Percentiles rank a stretch among this genome's conserved stretches.
Evolutionary conservation across 129 eudicot species (phyloP).

Genomic region (Chrysanthemum seticuspe): DNA sequence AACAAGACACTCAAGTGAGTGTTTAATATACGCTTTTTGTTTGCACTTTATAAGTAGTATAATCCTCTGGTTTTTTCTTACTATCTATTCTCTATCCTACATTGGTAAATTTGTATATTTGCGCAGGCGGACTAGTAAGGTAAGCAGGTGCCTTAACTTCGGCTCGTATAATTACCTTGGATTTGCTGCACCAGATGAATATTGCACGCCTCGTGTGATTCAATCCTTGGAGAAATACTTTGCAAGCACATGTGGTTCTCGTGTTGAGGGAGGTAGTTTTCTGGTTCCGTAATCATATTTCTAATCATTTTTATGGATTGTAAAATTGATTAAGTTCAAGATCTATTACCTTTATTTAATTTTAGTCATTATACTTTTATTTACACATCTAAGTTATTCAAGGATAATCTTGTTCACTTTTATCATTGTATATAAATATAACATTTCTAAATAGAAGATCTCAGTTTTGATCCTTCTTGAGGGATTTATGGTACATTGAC

Average conservation of each 20-base stretch:
- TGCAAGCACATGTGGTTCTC: constrained; percentile 87
- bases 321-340: background rate
- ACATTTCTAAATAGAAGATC: no score
- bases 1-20: constrained; percentile 96
- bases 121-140: constrained; percentile 67
- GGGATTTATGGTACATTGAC: no score
- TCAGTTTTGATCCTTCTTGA: no score
- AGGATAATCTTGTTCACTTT: no score
- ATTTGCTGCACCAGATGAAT: constrained; percentile 96
- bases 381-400: no score
- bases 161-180: constrained; percentile 98
- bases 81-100: background rate
- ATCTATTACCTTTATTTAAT: background rate
- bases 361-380: no score
- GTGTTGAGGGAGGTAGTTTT: constrained; percentile 86
- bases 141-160: constrained; percentile 76
- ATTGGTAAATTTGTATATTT: background rate
- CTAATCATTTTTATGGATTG: background rate
- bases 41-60: background rate
- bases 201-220: constrained; percentile 86
- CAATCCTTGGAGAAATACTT: constrained; percentile 70
- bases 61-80: background rate
- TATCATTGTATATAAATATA: no score
- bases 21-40: constrained; percentile 13
- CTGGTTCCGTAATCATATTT: background rate